Evolutionary conservation across 352 stramenopile species (phyloP).

Genomic region (Peronospora belbahrii): DNA sequence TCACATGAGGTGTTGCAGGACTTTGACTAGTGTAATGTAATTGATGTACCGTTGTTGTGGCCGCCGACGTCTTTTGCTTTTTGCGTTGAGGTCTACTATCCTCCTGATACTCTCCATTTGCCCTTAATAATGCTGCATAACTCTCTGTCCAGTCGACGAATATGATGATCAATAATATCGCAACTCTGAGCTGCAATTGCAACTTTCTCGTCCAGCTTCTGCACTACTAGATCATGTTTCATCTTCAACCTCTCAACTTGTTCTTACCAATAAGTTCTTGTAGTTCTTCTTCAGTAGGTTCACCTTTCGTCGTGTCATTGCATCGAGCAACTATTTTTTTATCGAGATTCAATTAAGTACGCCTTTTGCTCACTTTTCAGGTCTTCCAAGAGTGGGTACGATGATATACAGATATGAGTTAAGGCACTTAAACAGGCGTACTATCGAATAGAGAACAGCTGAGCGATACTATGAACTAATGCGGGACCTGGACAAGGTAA

Average conservation of each 20-base stretch:
- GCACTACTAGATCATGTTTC: constrained; percentile 64
- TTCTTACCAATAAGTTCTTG: constrained; percentile 55
- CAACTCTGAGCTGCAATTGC: constrained; percentile 81
- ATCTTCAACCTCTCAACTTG: constrained; percentile 33
- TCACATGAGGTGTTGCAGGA: constrained; percentile 12
- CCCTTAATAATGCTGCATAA: constrained; percentile 61
- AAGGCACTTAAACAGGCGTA: constrained; percentile 1
- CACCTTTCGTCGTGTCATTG: constrained; percentile 31
- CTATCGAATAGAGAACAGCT: constrained; percentile 2
- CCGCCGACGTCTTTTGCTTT: constrained; percentile 39
- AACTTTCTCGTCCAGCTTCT: constrained; percentile 86
- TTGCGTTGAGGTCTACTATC: constrained; percentile 42
- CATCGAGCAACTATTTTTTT: constrained; percentile 61
- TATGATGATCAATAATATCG: constrained; percentile 83
- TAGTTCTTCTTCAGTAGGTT: constrained; percentile 61
- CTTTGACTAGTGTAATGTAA: constrained; percentile 13
- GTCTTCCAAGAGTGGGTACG: constrained; percentile 70
- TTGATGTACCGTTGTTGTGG: constrained; percentile 12
- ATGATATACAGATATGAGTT: constrained; percentile 12
- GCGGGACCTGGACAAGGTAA: constrained; percentile 84
- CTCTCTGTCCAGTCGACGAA: constrained; percentile 69
- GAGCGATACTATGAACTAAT: no score
- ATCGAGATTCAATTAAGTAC: constrained; percentile 48
- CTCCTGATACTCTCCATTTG: constrained; percentile 75
- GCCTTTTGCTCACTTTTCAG: constrained; percentile 53